phyloP scores from a whole-genome alignment of 441 rosid species.

The Adansonia madagascariensis region DNA sequence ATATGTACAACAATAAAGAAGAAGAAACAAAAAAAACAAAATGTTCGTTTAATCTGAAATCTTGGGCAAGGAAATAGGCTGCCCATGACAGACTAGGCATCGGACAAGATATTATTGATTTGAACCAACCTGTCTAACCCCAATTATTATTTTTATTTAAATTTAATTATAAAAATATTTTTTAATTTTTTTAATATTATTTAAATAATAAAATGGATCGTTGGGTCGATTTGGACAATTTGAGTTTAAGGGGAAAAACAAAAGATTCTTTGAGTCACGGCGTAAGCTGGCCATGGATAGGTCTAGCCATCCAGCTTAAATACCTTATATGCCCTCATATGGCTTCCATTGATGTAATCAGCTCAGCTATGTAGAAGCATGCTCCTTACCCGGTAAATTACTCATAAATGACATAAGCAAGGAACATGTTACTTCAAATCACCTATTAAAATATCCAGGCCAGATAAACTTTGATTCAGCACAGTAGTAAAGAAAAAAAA shows the following conservation, averaged over 20 bases:
- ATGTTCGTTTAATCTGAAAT: neutral
- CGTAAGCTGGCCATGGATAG: too few species aligned
- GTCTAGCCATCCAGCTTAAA: neutral
- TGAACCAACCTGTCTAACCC: too few species aligned
- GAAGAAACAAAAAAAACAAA: neutral
- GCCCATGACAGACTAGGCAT: too few species aligned
- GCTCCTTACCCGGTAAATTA: neutral
- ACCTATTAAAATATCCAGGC: neutral
- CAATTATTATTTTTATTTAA: too few species aligned
- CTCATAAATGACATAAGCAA: neutral
- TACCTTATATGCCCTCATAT: neutral
- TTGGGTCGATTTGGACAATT: too few species aligned
- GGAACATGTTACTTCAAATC: slow-evolving; percentile 11
- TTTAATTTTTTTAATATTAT: too few species aligned
- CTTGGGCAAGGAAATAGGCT: neutral
- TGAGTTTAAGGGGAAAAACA: too few species aligned
- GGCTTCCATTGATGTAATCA: neutral
- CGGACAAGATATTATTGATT: too few species aligned
- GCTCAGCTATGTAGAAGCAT: neutral
- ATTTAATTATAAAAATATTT: too few species aligned
- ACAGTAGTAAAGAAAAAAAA: neutral
- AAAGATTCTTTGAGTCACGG: too few species aligned
- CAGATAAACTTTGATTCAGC: neutral
- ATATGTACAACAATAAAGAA: neutral
- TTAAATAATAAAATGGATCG: too few species aligned